Base-by-base conservation (phyloP, 768 basidiomycete species). In the Trametes coccinea region DNA sequence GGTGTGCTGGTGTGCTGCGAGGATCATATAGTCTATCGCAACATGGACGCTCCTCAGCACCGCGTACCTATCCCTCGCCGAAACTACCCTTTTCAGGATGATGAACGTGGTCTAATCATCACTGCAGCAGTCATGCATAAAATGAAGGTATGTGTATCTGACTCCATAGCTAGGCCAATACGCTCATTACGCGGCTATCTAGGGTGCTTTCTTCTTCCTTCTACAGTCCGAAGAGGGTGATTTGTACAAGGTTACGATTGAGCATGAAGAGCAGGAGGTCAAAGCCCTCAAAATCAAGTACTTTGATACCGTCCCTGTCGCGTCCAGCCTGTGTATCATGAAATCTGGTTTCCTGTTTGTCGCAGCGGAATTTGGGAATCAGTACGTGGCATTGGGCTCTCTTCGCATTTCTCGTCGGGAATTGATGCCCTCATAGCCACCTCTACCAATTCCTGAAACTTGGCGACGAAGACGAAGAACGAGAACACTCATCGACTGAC, bases 151-250 rank as follows among this genome's bases (percentile, higher is more conserved):
- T 56, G 74, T 31, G 41, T 13, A 29, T 41, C 14, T 30, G 5
- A 39, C 16, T 11, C 22, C 39, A 41, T 45, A 48, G 45, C 45
- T 22, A 30, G 5, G 6, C n/a, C 34, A 46, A 31, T 16, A 14
- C 16, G 31, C 43, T 2, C 34, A n/a, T 16, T 2, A 48, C 47
- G 29, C 3, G 13, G 13, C 22, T n/a, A 16, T 45, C 11, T 66
- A 98, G 95, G 96, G 97, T 16, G 95, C 94, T 2, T 99, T 99
- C 80, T 99, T 99, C 82, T 98, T 99, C 81, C 79, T 99, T n/a
- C 78, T 98, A 46, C 97, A 99, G 82, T 93, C 87, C 67, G 97
- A 99, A 78, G 94, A 97, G 64, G 97, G 97, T 0, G 97, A 99
- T 71, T 75, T 99, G 41, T 98, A 89, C 80, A 99, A 99, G 72